These are phyloP conservation scores for Rhizopogon vesiculosus DNA, from an alignment of 768 basidiomycete genomes.

Conservation along the genomic window DNA sequence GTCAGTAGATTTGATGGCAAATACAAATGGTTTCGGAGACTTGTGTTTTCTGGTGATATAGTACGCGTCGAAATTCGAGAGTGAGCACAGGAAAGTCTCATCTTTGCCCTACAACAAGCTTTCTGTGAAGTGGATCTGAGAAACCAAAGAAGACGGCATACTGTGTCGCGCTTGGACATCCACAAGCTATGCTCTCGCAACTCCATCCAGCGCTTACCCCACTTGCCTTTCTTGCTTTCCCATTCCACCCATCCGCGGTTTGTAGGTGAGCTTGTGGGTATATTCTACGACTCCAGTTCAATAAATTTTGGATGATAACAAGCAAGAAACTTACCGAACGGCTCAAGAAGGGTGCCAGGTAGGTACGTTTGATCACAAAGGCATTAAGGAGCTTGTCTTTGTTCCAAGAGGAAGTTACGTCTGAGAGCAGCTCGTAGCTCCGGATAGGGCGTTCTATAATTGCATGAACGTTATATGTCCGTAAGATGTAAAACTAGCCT, in stretches of 20 bases:
- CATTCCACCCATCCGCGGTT: constrained; percentile 73
- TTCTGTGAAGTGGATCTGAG: not conserved
- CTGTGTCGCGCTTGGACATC: constrained; percentile 86
- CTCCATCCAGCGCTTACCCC: constrained; percentile 89
- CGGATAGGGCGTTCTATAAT: constrained; percentile 81
- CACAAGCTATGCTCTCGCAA: constrained; percentile 83
- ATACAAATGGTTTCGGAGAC: constrained; percentile 80
- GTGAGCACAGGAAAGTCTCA: constrained; percentile 71
- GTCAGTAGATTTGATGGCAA: constrained; percentile 87
- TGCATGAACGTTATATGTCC: constrained; percentile 6
- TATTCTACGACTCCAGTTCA: constrained; percentile 43
- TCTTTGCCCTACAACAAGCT: constrained; percentile 67
- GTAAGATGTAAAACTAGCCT: constrained; percentile 19
- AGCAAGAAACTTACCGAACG: constrained; percentile 44
- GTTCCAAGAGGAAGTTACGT: constrained; percentile 86
- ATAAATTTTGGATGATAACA: constrained; percentile 27
- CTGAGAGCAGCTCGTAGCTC: constrained; percentile 77
- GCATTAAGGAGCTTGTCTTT: constrained; percentile 75
- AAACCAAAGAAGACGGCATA: constrained; percentile 29
- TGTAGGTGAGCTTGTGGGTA: constrained; percentile 41
- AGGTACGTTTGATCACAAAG: constrained; percentile 74
- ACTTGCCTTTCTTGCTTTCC: constrained; percentile 90
- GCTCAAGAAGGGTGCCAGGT: constrained; percentile 54
- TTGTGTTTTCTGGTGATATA: constrained; percentile 70
- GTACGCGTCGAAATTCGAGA: constrained; percentile 90